A percentile compares a stretch with the other conserved stretches of the same genome.
Conservation (phyloP, 2,329 filamentous ascomycete species). For the Trichothecium sympodiale region DNA sequence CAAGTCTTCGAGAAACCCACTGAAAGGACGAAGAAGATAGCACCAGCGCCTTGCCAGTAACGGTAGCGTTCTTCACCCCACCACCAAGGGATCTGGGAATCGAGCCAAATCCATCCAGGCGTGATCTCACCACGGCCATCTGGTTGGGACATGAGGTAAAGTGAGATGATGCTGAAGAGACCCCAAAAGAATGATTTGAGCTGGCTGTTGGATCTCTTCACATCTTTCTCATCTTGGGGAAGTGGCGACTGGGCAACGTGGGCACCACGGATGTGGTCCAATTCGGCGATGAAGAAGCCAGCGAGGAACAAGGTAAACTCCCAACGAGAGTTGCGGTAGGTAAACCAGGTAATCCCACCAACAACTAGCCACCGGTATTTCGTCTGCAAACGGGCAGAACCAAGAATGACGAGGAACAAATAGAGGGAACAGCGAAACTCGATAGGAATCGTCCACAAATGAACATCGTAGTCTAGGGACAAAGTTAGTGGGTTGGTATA, state of each 20-base stretch:
- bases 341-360: constrained; percentile 27
- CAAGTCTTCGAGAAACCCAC: constrained; percentile 34
- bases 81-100: constrained; percentile 35
- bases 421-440: constrained; percentile 49
- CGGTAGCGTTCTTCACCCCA: constrained; percentile 37
- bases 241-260: constrained; percentile 22
- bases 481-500: constrained; percentile 9
- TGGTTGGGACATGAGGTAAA: constrained; percentile 38
- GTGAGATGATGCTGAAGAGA: constrained; percentile 31
- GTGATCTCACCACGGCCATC: constrained; percentile 31
- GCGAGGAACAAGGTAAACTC: constrained; percentile 44
- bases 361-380: constrained; percentile 31
- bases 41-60: constrained; percentile 45
- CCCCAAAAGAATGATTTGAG: constrained; percentile 21
- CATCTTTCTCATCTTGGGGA: constrained; percentile 11
- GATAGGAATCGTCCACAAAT: constrained; percentile 53
- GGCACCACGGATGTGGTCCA: constrained; percentile 37
- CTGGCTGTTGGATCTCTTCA: neutral
- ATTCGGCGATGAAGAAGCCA: constrained; percentile 44
- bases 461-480: constrained; percentile 37
- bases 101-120: constrained; percentile 40
- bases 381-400: constrained; percentile 33
- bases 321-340: constrained; percentile 37
- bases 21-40: constrained; percentile 38
- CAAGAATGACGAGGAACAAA: constrained; percentile 42